Conservation (phyloP, 805 yeast species). For the Saccharomycopsis javanensis region DNA sequence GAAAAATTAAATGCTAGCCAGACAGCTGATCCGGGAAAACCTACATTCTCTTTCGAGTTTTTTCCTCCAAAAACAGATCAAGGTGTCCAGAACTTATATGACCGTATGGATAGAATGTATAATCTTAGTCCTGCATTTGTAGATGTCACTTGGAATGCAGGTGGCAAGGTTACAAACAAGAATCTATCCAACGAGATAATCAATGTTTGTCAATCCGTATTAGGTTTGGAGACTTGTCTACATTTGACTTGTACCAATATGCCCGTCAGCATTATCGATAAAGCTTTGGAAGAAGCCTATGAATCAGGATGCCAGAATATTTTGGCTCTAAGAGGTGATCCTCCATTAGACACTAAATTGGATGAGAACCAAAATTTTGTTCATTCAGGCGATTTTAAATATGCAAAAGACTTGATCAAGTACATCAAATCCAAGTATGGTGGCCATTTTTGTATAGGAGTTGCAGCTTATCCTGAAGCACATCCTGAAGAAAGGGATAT, state of each 20-base stretch:
- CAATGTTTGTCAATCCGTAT: slow-evolving; percentile 76
- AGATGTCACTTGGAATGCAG: slow-evolving; percentile 98
- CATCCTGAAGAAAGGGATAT: slow-evolving; percentile 75
- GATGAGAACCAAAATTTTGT: slow-evolving; percentile 28
- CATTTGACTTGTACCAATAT: slow-evolving; percentile 95
- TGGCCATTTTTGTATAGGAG: slow-evolving; percentile 86
- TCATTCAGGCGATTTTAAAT: slow-evolving; percentile 66
- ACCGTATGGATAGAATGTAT: slow-evolving; percentile 96
- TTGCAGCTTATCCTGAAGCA: slow-evolving; percentile 97
- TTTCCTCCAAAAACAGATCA: slow-evolving; percentile 96
- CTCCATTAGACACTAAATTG: slow-evolving; percentile 49
- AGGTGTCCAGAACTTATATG: slow-evolving; percentile 92
- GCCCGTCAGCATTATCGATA: slow-evolving; percentile 71
- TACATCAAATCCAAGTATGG: slow-evolving; percentile 75
- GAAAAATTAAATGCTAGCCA: slow-evolving; percentile 13
- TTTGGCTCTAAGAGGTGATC: slow-evolving; percentile 91
- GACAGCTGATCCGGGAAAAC: slow-evolving; percentile 2
- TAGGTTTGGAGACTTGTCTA: slow-evolving; percentile 95
- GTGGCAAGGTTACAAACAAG: slow-evolving; percentile 63
- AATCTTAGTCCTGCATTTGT: slow-evolving; percentile 83
- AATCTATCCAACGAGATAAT: slow-evolving; percentile 86
- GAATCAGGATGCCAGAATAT: slow-evolving; percentile 92
- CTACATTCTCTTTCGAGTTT: slow-evolving; percentile 92
- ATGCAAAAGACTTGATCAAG: slow-evolving; percentile 77
- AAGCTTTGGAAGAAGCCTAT: slow-evolving; percentile 77